Base-by-base conservation (phyloP, 208 protist genomes). In the Acanthamoeba royreba region DNA sequence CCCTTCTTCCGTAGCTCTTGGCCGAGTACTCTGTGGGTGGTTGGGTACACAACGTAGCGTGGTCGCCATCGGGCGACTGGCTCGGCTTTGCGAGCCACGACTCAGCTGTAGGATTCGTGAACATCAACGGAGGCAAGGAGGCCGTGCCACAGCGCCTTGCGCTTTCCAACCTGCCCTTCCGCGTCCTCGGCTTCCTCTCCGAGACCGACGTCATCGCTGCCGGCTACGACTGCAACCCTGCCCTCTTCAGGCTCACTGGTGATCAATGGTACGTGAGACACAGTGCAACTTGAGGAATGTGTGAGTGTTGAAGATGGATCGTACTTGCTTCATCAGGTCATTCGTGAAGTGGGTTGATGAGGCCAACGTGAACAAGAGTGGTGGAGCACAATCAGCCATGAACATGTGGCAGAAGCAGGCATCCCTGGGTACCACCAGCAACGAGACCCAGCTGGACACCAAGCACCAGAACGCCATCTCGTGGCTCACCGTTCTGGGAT, bases 21-120 rank as follows among this genome's bases (percentile, higher is more conserved):
- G 93, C 92, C 61, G 96, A 98, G 66, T 97, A 97, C 45, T 61
- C 79, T 19, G 47, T 69, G 42, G 81, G 77, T 66, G 45, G 95
- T 46, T 98, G 98, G 98, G 97, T 98, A 5, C 96, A 98, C 31
- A 85, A 55, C 40, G 96, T 98, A 0, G 79, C 92, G 31, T 98
- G 95, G 89, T 98, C 96, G 11, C 97, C 97, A 42, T 91, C 47
- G n/a, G 98, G 98, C 46, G 93, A 96, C 46, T 91, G 45, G 4
- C 91, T 99, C 4, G 97, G 95, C 28, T 98, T 92, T 43, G 90
- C 92, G 19, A 81, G 63, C 25, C 97, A 98, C 58, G 95, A 98
- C 72, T 96, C 95, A 8, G 49, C 83, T 38, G 40, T 97, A 35
- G 43, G 3, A 15, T 94, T 98, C 61, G 94, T 96, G 35, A 86